These are phyloP conservation scores for Phoma sp. DNA, from an alignment of 2,329 filamentous ascomycete species.

Conservation along the genomic window DNA sequence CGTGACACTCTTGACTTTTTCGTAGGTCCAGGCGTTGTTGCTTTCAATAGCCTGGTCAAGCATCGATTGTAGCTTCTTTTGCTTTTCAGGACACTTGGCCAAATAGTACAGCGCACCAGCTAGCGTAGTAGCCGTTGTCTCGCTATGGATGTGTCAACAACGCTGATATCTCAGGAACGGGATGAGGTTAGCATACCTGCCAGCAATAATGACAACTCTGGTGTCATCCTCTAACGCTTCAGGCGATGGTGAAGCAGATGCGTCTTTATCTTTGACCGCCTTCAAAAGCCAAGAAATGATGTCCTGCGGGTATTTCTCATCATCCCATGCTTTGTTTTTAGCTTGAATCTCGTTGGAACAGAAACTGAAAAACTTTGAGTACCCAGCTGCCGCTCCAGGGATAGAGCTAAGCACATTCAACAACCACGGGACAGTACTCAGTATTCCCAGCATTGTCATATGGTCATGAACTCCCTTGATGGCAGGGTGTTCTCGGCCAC, in stretches of 20 bases:
- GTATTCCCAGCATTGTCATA: conserved; percentile 44
- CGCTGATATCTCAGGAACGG: background rate
- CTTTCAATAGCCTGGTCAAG: conserved; percentile 36
- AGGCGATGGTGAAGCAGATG: conserved; percentile 42
- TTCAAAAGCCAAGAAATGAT: conserved; percentile 53
- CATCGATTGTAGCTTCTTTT: conserved; percentile 36
- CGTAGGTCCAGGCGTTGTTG: conserved; percentile 36
- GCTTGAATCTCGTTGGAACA: conserved; percentile 40
- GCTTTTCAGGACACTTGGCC: conserved; percentile 34
- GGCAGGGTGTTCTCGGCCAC: conserved; percentile 36
- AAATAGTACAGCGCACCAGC: conserved; percentile 40
- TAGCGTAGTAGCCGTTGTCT: conserved; percentile 45
- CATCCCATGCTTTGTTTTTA: conserved; percentile 38
- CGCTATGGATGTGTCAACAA: conserved; percentile 27
- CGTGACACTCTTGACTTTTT: conserved; percentile 31
- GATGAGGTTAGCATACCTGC: conserved; percentile 25
- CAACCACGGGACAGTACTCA: conserved; percentile 49
- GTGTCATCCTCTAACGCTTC: conserved; percentile 45
- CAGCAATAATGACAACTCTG: conserved; percentile 45
- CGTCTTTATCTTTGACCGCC: conserved; percentile 48
- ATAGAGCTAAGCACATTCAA: conserved; percentile 41
- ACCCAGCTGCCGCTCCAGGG: conserved; percentile 38
- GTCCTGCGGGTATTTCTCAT: conserved; percentile 42
- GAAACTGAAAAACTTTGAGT: conserved; percentile 40
- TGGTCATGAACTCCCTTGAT: conserved; percentile 48